Conservation (phyloP, 1,284 basidiomycete species). For the Heimioporus retisporus region DNA sequence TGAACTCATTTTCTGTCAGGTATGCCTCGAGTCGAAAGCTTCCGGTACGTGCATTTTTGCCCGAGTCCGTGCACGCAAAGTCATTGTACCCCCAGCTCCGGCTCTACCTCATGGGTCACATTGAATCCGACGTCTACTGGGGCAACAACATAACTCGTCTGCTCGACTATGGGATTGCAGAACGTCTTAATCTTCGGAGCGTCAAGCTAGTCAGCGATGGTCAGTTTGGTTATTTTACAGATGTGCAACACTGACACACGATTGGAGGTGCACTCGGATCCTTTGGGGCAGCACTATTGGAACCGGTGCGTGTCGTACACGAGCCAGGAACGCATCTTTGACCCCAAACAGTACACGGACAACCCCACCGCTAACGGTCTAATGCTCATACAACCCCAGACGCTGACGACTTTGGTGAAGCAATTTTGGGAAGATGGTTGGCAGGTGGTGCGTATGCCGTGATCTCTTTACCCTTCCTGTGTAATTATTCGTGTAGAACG, state of each 20-base stretch:
- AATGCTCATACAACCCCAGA: slow-evolving; percentile 67
- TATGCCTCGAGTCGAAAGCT: slow-evolving; percentile 70
- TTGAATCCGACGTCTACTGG: slow-evolving; percentile 72
- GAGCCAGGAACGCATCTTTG: slow-evolving; percentile 1
- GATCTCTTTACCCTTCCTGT: background rate
- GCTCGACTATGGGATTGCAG: slow-evolving; percentile 68
- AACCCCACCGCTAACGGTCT: slow-evolving; percentile 77
- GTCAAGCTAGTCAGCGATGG: slow-evolving; percentile 91
- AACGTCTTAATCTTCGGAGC: slow-evolving; percentile 75
- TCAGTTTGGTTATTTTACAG: slow-evolving; percentile 31
- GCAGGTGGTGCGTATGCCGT: slow-evolving; percentile 65
- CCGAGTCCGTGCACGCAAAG: background rate
- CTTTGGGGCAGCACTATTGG: slow-evolving; percentile 90
- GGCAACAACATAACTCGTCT: slow-evolving; percentile 71
- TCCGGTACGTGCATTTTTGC: slow-evolving; percentile 58
- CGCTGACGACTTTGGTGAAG: slow-evolving; percentile 65
- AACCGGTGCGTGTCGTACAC: slow-evolving; percentile 56
- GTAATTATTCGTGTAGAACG: slow-evolving; percentile 62
- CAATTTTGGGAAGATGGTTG: slow-evolving; percentile 76
- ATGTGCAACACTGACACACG: slow-evolving; percentile 15
- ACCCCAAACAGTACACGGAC: slow-evolving; percentile 72
- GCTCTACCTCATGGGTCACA: slow-evolving; percentile 81
- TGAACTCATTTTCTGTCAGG: slow-evolving; percentile 33
- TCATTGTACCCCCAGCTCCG: slow-evolving; percentile 59
- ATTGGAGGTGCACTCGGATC: slow-evolving; percentile 85